Evolutionary conservation across 2,329 filamentous ascomycete genomes (phyloP), one percentile per base, ranked within the genome.

Genomic region (Lachnellula hyalina): DNA sequence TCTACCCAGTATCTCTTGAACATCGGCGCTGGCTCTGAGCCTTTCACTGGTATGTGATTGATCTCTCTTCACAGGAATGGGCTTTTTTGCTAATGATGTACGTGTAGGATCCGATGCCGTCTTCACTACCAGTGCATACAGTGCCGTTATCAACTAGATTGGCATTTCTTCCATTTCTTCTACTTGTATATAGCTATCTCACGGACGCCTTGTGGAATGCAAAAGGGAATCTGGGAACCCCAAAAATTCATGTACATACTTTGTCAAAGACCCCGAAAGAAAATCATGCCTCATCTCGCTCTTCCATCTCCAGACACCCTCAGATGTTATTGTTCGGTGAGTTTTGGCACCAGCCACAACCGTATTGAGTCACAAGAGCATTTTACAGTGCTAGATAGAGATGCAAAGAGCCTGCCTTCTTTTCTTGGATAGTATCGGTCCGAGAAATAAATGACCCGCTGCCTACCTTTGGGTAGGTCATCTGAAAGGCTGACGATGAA

Each of bases 1-100:
- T 66, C 68, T 42, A 74, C 63, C 61, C 77, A 83, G 72, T 80
- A 80, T 61, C 63, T 85, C 58, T 72, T 75, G 59, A 75, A 73
- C 58, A 71, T 81, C 35, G 75, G 76, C 54, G 78, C 77, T 7
- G 80, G 80, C 7, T 82, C 80, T 3, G 80, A 83, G 72, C 75
- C 79, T 5, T 83, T 83, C 59, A 72, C 72, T 49, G 80, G 79
- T 52, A 55, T 25, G 53, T 49, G 5, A 9, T 1, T 49, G 5
- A 9, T 1, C 32, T 9, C 3, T 3, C 47, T 35, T 9, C 25
- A 15, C n/a, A 1, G 41, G 3, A 8, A n/a, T n/a, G n/a, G n/a
- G n/a, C n/a, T n/a, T 21, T 3, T 32, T 11, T 49, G 45, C 44
- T 52, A 40, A 52, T 28, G 9, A 2, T 14, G 21, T 9, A 2